Conservation (phyloP, 768 basidiomycete genomes). For the Podaxis sp. region DNA sequence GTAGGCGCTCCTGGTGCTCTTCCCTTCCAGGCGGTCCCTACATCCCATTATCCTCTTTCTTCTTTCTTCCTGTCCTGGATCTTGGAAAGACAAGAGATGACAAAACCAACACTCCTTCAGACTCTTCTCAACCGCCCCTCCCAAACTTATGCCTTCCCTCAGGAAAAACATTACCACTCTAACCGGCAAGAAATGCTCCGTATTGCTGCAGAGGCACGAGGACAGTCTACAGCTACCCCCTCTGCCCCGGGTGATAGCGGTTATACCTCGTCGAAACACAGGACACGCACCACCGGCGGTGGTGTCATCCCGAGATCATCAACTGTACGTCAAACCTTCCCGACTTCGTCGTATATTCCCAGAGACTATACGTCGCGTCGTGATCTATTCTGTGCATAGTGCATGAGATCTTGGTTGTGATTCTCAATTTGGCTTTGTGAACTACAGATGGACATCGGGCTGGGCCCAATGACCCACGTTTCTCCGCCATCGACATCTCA, state of each 20-base stretch:
- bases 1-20: background rate
- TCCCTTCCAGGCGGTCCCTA: background rate
- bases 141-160: conserved; percentile 53
- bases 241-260: background rate
- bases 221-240: background rate
- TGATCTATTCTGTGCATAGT: background rate
- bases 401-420: background rate
- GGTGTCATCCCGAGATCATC: conserved; percentile 5
- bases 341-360: background rate
- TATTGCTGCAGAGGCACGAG: conserved; percentile 39
- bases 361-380: background rate
- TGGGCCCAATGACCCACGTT: conserved; percentile 12
- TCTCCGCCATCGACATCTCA: conserved; percentile 4
- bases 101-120: conserved; percentile 44
- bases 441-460: conserved; percentile 1
- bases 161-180: conserved; percentile 49
- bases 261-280: background rate
- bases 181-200: conserved; percentile 51
- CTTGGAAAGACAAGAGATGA: conserved; percentile 19
- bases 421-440: conserved; percentile 6
- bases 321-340: conserved; percentile 9
- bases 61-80: background rate
- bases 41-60: background rate
- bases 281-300: background rate
- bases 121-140: conserved; percentile 63